Evolutionary conservation across 1,284 basidiomycete genomes (phyloP), one percentile per base, ranked within the genome.

Genomic region (Singerocomus inundabilis): DNA sequence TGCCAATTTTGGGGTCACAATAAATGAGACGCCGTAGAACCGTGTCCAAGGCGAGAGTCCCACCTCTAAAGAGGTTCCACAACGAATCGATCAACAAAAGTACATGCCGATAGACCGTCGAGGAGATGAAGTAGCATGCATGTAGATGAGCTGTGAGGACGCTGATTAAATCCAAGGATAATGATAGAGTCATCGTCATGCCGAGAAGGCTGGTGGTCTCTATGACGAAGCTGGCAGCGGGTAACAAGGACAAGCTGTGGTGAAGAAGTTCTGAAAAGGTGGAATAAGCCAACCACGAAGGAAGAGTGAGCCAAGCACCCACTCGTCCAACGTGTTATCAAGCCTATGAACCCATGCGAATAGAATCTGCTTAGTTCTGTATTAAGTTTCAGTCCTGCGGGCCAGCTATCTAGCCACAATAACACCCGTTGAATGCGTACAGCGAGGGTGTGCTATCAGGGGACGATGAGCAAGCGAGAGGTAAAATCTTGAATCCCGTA

Each of bases 11-110:
- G 21, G 9, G 29, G 52, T 21, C 47, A 26, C 3, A 34, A 40
- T 28, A 11, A 21, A 40, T 44, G 26, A 35, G 37, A n/a, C 18
- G 8, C 29, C 5, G 30, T 2, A 18, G 26, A 51, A 44, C 21
- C 25, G 34, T 28, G 15, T 18, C 13, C 41, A 41, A 46, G 13
- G 6, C 4, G 30, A 45, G 39, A 8, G 2, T 63, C 78, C 38
- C 60, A 88, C 94, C 95, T 69, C 93, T 79, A 65, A 98, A 99
- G n/a, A 99, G 79, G 63, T 94, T 93, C 82, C 92, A 98, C 13
- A 98, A 71, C 1, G 85, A 88, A 29, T 79, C 79, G 8, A 83
- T 75, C 13, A 81, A 79, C 16, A 71, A 72, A 32, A 88, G 72
- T 62, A 86, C 82, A 57, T 77, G 81, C 36, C 77, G 73, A 64